These are phyloP conservation scores for Arabidopsis hybrid DNA, from an alignment of 441 rosid genomes.

Conservation along the genomic window DNA sequence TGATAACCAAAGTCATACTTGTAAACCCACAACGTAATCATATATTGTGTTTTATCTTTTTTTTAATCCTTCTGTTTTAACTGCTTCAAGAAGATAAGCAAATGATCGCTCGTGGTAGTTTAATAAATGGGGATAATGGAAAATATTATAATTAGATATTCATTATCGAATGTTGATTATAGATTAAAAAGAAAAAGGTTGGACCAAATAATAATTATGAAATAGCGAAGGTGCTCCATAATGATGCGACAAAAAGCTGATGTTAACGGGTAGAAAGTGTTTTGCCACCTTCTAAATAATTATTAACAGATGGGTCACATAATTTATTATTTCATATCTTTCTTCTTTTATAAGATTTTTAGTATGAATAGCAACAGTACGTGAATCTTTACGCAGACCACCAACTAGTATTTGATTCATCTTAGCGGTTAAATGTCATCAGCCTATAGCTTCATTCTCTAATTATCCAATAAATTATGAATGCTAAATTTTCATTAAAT, in stretches of 20 bases:
- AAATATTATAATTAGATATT: constrained; percentile 22
- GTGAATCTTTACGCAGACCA: constrained; percentile 19
- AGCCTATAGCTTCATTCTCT: not conserved
- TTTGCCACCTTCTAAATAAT: constrained; percentile 41
- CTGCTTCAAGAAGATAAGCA: constrained; percentile 31
- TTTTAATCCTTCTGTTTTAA: constrained; percentile 4
- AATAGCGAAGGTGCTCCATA: constrained; percentile 39
- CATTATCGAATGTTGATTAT: constrained; percentile 28
- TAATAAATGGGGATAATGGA: constrained; percentile 1
- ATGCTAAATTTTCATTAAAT: not conserved
- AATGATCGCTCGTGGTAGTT: constrained; percentile 26
- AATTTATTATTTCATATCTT: constrained; percentile 1
- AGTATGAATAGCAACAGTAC: constrained; percentile 7
- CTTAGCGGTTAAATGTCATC: not conserved
- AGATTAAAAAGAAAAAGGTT: constrained; percentile 1
- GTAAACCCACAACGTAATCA: constrained; percentile 30
- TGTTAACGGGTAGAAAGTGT: constrained; percentile 39
- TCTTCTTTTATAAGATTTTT: constrained; percentile 8
- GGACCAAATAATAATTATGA: constrained; percentile 30
- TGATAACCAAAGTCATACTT: constrained; percentile 36
- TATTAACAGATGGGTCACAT: constrained; percentile 39
- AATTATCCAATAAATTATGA: not conserved
- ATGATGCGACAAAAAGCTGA: constrained; percentile 43
- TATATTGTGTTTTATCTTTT: constrained; percentile 16
- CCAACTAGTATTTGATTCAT: not conserved